Percentiles rank a stretch among this genome's conserved stretches.
phyloP scores from a whole-genome alignment of 192 early-diverging fungal genomes.

The Coemansia aciculifera region DNA sequence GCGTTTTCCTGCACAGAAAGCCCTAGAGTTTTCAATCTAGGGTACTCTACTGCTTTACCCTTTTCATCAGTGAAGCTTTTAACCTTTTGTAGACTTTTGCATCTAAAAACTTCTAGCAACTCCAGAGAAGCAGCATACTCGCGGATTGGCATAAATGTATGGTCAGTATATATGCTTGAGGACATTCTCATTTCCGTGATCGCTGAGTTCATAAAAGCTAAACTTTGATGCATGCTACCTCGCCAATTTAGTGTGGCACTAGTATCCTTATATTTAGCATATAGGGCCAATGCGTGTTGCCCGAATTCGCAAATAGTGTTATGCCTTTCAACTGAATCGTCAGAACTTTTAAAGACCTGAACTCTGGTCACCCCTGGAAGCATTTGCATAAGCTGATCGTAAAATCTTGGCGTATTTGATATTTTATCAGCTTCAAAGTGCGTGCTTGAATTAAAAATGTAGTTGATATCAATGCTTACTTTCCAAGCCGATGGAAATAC shows the following conservation, averaged over 20 bases:
- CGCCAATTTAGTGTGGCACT: not conserved
- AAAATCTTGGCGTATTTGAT: not conserved
- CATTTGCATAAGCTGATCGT: not conserved
- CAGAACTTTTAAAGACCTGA: not conserved
- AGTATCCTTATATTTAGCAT: not conserved
- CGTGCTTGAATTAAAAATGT: not conserved
- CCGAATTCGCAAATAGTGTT: not conserved
- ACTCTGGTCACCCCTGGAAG: not conserved
- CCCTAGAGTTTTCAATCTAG: not conserved
- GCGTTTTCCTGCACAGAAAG: not conserved
- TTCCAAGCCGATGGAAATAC: not conserved
- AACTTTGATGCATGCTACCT: not conserved
- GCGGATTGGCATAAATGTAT: not conserved
- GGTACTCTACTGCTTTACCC: not conserved
- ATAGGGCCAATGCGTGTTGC: not conserved
- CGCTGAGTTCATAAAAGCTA: no score
- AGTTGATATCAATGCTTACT: not conserved
- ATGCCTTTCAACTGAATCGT: not conserved
- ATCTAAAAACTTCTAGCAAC: not conserved
- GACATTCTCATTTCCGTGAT: not conserved
- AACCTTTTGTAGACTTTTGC: no score
- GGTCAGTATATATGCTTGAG: not conserved
- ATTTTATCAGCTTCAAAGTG: not conserved
- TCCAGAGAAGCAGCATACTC: not conserved
- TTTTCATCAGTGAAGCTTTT: not conserved